Evolutionary conservation across 345 rosid species (phyloP).

Genomic region (Populus euphratica): DNA sequence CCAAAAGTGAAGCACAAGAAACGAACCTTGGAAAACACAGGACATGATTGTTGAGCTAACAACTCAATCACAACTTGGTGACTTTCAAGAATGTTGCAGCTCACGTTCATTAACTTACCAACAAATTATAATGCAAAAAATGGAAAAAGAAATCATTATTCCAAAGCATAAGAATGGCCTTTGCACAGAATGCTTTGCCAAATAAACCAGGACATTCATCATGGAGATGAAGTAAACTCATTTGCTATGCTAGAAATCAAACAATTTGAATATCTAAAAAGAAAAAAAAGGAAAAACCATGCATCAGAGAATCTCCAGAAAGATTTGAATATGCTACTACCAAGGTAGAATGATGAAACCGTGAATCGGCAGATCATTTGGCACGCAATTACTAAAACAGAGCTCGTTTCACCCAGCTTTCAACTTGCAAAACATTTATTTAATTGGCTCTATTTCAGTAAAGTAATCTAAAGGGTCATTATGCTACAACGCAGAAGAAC

Average conservation of each 20-base stretch:
- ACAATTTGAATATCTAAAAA: background rate
- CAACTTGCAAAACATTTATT: background rate
- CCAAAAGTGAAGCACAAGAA: background rate
- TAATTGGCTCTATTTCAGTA: background rate
- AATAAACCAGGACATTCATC: background rate
- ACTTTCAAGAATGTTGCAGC: no score
- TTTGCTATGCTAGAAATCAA: background rate
- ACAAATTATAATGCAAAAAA: background rate
- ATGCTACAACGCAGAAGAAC: background rate
- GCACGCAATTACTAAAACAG: background rate
- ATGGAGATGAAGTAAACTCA: background rate
- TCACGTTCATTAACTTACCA: no score
- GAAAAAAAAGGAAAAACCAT: background rate
- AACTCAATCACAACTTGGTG: no score
- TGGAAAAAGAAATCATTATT: background rate
- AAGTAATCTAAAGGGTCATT: background rate
- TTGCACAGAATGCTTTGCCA: background rate
- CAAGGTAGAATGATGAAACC: background rate
- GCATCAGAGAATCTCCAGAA: background rate
- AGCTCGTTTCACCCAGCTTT: background rate
- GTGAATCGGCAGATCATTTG: background rate
- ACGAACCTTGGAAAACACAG: background rate
- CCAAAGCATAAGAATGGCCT: background rate
- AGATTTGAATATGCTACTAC: background rate
- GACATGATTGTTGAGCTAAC: background rate